Evolutionary conservation across 2,329 filamentous ascomycete species (phyloP).

Genomic region (Rhynchosporium secalis): DNA sequence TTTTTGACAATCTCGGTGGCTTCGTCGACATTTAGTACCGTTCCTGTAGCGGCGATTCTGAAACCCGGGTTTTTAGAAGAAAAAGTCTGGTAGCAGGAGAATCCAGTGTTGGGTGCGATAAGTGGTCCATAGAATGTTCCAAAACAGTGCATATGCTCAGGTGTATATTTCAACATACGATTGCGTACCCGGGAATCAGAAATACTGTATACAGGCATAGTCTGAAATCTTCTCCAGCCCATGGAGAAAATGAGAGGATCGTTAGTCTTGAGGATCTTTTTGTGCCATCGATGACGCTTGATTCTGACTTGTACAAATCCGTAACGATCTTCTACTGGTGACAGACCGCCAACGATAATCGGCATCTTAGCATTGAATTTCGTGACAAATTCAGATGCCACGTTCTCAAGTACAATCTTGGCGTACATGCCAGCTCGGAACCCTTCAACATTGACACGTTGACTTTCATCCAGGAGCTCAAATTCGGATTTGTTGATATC

Average conservation of each 20-base stretch:
- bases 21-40: slow-evolving; percentile 91
- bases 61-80: slow-evolving; percentile 84
- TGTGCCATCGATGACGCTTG: slow-evolving; percentile 98
- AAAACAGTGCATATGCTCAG: slow-evolving; percentile 99
- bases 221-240: slow-evolving; percentile 94
- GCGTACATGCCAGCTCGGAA: slow-evolving; percentile 91
- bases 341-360: slow-evolving; percentile 86
- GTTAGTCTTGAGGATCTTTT: slow-evolving; percentile 97
- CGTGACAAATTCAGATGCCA: slow-evolving; percentile 85
- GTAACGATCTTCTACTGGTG: slow-evolving; percentile 91
- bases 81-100: slow-evolving; percentile 90
- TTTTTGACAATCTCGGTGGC: slow-evolving; percentile 99
- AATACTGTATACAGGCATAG: slow-evolving; percentile 89
- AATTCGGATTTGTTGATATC: slow-evolving; percentile 97
- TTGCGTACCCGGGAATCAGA: slow-evolving; percentile 92
- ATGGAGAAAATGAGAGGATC: slow-evolving; percentile 96
- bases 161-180: slow-evolving; percentile 98
- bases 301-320: slow-evolving; percentile 94
- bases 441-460: slow-evolving; percentile 82
- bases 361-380: slow-evolving; percentile 82
- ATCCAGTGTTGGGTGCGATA: slow-evolving; percentile 92
- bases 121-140: slow-evolving; percentile 93
- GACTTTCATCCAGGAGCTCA: slow-evolving; percentile 79
- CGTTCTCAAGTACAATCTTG: slow-evolving; percentile 82
- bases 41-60: slow-evolving; percentile 90